These are phyloP conservation scores for Hyaloperonospora arabidopsidis DNA, from an alignment of 352 stramenopile species.

Conservation along the genomic window DNA sequence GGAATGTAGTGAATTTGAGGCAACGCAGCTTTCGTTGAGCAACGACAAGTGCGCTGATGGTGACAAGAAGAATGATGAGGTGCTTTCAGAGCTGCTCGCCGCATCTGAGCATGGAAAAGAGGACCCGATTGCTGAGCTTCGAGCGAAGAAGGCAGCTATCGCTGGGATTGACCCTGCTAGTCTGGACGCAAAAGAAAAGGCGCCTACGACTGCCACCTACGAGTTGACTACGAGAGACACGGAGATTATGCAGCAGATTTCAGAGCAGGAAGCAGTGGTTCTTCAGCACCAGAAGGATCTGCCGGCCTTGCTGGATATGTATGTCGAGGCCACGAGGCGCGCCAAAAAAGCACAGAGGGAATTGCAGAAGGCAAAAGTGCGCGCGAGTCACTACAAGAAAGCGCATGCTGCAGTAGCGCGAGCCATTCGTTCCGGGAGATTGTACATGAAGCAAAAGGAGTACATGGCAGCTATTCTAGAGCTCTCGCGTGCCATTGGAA, in stretches of 20 bases:
- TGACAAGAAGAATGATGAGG: constrained; percentile 21
- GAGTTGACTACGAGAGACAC: constrained; percentile 28
- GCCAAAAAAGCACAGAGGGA: constrained; percentile 26
- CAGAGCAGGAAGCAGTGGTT: constrained; percentile 36
- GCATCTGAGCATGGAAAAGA: constrained; percentile 21
- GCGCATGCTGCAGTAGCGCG: constrained; percentile 38
- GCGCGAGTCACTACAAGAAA: constrained; percentile 40
- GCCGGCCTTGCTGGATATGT: constrained; percentile 36
- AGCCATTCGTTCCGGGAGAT: constrained; percentile 29
- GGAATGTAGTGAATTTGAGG: constrained; percentile 25
- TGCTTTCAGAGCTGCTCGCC: constrained; percentile 22
- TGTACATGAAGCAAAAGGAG: constrained; percentile 43
- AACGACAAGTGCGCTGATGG: constrained; percentile 17
- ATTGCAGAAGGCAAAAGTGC: constrained; percentile 31
- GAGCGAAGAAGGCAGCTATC: constrained; percentile 24
- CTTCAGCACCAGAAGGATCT: constrained; percentile 45
- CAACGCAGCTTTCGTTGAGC: constrained; percentile 18
- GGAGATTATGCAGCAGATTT: constrained; percentile 36
- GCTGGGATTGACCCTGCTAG: constrained; percentile 26
- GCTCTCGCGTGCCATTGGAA: constrained; percentile 34
- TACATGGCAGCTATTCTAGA: constrained; percentile 58
- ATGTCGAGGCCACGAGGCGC: constrained; percentile 29
- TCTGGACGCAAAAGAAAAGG: constrained; percentile 19
- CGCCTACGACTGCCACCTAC: constrained; percentile 25
- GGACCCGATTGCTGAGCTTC: constrained; percentile 15